Evolutionary conservation across 208 protist genomes (phyloP).

Genomic region (Crithidia acanthocephali): DNA sequence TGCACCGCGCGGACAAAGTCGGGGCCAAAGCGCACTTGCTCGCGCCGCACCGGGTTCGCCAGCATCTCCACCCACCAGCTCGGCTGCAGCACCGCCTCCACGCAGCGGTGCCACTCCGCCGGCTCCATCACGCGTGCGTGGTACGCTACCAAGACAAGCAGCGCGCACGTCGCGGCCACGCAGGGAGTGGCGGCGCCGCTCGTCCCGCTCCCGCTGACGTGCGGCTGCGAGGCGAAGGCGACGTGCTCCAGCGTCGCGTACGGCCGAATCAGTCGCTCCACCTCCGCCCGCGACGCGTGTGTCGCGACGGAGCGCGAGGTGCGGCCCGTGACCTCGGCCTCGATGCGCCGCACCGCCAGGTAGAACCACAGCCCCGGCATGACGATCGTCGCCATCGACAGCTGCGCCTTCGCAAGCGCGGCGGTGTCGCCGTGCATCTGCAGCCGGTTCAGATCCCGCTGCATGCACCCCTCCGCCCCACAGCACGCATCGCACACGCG

Average conservation of each 20-base stretch:
- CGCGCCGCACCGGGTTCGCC: slow-evolving; percentile 24
- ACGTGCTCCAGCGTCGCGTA: slow-evolving; percentile 34
- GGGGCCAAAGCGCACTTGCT: slow-evolving; percentile 43
- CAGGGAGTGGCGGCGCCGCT: slow-evolving; percentile 7
- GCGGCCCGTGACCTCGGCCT: slow-evolving; percentile 13
- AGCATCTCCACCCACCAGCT: slow-evolving; percentile 29
- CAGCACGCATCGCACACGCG: slow-evolving; percentile 40
- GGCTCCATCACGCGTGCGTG: slow-evolving; percentile 31
- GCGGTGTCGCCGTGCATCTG: slow-evolving; percentile 10
- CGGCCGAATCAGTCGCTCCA: slow-evolving; percentile 23
- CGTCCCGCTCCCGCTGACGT: neutral
- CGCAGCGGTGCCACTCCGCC: slow-evolving; percentile 36
- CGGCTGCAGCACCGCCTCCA: slow-evolving; percentile 37
- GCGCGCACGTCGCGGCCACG: slow-evolving; percentile 19
- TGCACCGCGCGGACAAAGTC: slow-evolving; percentile 50
- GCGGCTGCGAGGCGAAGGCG: slow-evolving; percentile 19
- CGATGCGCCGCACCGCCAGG: slow-evolving; percentile 38
- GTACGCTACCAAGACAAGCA: slow-evolving; percentile 38
- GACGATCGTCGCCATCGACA: slow-evolving; percentile 37
- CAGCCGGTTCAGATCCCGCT: slow-evolving; percentile 27
- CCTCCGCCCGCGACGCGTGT: neutral
- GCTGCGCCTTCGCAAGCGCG: slow-evolving; percentile 18
- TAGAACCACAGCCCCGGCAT: slow-evolving; percentile 66
- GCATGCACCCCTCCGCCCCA: slow-evolving; percentile 25
- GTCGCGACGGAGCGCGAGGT: neutral